These are phyloP conservation scores for Xylariaceae sp. DNA, from an alignment of 2,329 filamentous ascomycete species.

Conservation along the genomic window DNA sequence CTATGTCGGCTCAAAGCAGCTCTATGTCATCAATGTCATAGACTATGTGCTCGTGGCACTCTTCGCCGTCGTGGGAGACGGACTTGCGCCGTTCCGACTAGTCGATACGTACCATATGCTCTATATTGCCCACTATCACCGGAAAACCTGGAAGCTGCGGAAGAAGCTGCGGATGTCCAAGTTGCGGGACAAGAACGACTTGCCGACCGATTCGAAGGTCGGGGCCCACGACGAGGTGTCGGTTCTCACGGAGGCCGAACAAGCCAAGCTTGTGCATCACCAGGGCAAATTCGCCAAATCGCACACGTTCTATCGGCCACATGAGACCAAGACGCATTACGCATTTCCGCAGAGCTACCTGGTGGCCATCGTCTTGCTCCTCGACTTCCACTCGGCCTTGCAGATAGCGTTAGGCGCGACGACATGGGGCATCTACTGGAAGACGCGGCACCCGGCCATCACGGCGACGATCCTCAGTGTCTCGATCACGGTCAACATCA, in stretches of 20 bases:
- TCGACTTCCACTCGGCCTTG: slow-evolving; percentile 73
- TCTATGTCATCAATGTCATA: slow-evolving; percentile 64
- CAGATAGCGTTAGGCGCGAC: slow-evolving; percentile 74
- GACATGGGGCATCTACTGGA: slow-evolving; percentile 74
- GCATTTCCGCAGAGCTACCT: slow-evolving; percentile 72
- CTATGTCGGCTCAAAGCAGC: slow-evolving; percentile 67
- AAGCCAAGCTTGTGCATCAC: slow-evolving; percentile 67
- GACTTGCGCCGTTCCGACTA: slow-evolving; percentile 66
- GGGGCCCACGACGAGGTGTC: slow-evolving; percentile 47
- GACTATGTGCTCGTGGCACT: slow-evolving; percentile 66
- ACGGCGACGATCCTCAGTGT: slow-evolving; percentile 78
- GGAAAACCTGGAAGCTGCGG: slow-evolving; percentile 59
- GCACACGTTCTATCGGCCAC: slow-evolving; percentile 84
- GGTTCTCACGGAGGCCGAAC: slow-evolving; percentile 61
- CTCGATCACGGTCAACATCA: slow-evolving; percentile 72
- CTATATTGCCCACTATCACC: slow-evolving; percentile 68
- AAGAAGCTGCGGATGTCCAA: slow-evolving; percentile 57
- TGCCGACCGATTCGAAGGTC: slow-evolving; percentile 45
- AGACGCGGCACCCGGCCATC: slow-evolving; percentile 61
- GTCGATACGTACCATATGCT: slow-evolving; percentile 86
- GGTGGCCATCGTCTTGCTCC: slow-evolving; percentile 69
- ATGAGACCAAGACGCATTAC: slow-evolving; percentile 76
- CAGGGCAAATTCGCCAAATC: slow-evolving; percentile 75
- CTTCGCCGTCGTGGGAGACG: slow-evolving; percentile 66
- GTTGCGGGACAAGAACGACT: slow-evolving; percentile 63